phyloP scores from a whole-genome alignment of 2,329 filamentous ascomycete species.

The Arthroderma sp. region DNA sequence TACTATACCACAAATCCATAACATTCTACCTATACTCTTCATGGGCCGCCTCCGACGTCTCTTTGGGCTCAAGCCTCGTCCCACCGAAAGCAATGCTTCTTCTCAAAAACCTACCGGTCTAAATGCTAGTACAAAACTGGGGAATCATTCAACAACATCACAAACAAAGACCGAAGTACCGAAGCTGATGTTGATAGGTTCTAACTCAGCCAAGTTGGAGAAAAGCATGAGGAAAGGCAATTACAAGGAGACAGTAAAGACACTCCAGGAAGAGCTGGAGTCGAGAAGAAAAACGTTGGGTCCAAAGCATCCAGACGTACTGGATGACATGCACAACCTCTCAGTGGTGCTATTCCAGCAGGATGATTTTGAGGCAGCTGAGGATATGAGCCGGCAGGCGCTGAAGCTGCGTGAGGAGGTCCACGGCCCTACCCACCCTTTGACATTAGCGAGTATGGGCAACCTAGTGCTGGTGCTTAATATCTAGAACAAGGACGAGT shows the following conservation, averaged over 20 bases:
- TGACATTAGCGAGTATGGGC: constrained; percentile 6
- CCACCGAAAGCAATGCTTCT: no score
- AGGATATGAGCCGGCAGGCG: constrained; percentile 1
- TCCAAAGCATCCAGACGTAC: not conserved
- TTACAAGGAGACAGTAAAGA: constrained; percentile 11
- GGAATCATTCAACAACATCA: no score
- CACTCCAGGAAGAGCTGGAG: constrained; percentile 2
- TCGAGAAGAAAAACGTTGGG: not conserved
- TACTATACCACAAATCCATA: no score
- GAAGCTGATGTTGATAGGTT: no score
- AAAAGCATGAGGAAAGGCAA: constrained; percentile 1
- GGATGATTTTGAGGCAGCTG: not conserved
- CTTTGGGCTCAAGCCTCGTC: no score
- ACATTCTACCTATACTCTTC: no score
- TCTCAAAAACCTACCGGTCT: no score
- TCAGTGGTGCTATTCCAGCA: not conserved
- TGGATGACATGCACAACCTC: not conserved
- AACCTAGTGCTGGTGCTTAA: not conserved
- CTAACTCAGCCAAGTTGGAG: no score
- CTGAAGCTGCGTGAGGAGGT: constrained; percentile 6
- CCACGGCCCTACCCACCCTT: constrained; percentile 13
- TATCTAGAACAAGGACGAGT: no score
- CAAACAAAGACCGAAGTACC: no score
- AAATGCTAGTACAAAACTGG: no score
- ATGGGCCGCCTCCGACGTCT: no score